These are phyloP conservation scores for Arthrobotrys pseudoclavata DNA, from an alignment of 2,329 filamentous ascomycete genomes.

Conservation along the genomic window DNA sequence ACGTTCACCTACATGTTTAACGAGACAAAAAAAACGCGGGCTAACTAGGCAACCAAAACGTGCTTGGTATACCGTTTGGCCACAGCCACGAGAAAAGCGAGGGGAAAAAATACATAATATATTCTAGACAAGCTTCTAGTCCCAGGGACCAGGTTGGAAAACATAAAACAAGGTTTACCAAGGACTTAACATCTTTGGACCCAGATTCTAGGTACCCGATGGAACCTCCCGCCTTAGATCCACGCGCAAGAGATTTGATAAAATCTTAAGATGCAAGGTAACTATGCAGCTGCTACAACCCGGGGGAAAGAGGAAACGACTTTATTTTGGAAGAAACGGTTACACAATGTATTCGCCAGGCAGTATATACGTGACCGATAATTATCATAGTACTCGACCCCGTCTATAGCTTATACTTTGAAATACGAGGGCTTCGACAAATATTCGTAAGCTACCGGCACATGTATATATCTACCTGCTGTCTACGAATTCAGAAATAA, in stretches of 20 bases:
- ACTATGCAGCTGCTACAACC: slow-evolving; percentile 15
- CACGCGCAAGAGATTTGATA: slow-evolving; percentile 15
- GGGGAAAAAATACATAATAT: not conserved
- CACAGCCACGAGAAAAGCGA: not conserved
- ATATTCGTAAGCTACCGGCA: not conserved
- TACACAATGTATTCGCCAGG: slow-evolving; percentile 17
- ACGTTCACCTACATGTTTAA: slow-evolving; percentile 12
- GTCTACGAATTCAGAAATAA: not conserved
- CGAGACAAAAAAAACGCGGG: not conserved
- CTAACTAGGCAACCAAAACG: slow-evolving; percentile 51
- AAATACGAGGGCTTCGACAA: slow-evolving; percentile 35
- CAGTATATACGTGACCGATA: too few species aligned
- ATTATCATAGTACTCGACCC: slow-evolving; percentile 11
- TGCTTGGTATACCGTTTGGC: slow-evolving; percentile 33
- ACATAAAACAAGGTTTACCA: slow-evolving; percentile 27
- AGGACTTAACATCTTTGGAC: slow-evolving; percentile 7
- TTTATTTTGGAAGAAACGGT: slow-evolving; percentile 32
- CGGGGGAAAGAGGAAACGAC: not conserved
- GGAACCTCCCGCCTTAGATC: not conserved
- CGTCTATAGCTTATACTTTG: not conserved
- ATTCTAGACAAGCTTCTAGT: slow-evolving; percentile 36
- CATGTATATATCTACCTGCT: not conserved
- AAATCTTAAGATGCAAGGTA: slow-evolving; percentile 5
- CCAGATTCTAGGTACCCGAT: slow-evolving; percentile 28
- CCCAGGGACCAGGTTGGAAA: slow-evolving; percentile 53